phyloP scores from a whole-genome alignment of 345 rosid genomes.

The Moringa oleifera region DNA sequence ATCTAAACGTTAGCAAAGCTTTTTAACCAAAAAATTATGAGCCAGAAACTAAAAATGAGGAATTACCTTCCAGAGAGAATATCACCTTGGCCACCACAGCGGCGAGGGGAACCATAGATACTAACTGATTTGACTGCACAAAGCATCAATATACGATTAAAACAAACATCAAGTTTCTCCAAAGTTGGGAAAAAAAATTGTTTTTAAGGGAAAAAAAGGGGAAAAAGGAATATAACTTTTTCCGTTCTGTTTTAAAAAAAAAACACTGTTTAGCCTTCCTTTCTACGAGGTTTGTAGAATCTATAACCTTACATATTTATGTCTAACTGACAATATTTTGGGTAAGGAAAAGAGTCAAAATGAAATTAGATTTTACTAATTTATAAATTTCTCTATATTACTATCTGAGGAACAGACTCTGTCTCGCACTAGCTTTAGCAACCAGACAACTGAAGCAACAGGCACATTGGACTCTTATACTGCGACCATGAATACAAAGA shows the following conservation, averaged over 20 bases:
- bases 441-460: not conserved
- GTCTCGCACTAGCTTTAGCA: not conserved
- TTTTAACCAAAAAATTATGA: not conserved
- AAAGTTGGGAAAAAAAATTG: not conserved
- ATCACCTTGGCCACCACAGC: slow-evolving; percentile 97
- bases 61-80: slow-evolving; percentile 90
- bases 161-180: not conserved
- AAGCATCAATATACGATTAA: not conserved
- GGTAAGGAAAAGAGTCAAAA: no score
- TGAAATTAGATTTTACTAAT: no score
- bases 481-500: not conserved
- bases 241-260: no score
- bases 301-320: no score
- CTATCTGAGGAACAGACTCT: not conserved
- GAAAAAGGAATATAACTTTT: no score
- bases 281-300: no score
- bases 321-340: no score
- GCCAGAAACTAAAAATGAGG: not conserved
- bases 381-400: no score
- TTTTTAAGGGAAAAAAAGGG: no score
- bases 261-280: no score
- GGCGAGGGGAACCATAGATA: slow-evolving; percentile 78
- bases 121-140: slow-evolving; percentile 71
- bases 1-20: no score
- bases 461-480: not conserved